Percentiles rank a stretch among this genome's conserved stretches.
These are phyloP conservation scores for Gentiana dahurica DNA, from an alignment of 257 asterid genomes.

Conservation along the genomic window DNA sequence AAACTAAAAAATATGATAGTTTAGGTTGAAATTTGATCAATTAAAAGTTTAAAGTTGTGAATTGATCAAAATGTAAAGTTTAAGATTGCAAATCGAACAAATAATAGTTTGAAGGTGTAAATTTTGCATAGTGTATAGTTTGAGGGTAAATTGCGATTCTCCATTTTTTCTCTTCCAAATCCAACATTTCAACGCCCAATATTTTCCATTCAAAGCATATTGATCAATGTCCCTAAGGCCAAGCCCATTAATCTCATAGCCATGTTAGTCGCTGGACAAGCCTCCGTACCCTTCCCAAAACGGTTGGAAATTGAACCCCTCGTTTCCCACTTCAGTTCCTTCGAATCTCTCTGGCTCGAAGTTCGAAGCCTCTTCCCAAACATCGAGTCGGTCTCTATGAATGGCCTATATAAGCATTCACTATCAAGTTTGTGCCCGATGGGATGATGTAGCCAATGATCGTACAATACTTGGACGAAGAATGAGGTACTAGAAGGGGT, in stretches of 20 bases:
- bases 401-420: conserved; percentile 23
- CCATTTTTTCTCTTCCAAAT: too few relatives aligned
- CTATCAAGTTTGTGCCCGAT: conserved; percentile 13
- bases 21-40: too few relatives aligned
- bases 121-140: too few relatives aligned
- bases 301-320: not conserved
- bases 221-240: not conserved
- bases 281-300: conserved; percentile 4
- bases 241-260: not conserved
- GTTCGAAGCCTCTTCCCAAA: conserved; percentile 12
- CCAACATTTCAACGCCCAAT: too few relatives aligned
- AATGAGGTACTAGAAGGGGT: conserved; percentile 21
- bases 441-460: conserved; percentile 12
- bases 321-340: not conserved
- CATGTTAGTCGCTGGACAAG: not conserved
- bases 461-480: conserved; percentile 14
- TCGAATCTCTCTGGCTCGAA: conserved; percentile 22
- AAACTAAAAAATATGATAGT: too few relatives aligned
- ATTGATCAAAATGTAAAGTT: too few relatives aligned
- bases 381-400: conserved; percentile 16
- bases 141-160: too few relatives aligned
- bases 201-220: too few relatives aligned
- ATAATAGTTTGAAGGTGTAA: too few relatives aligned
- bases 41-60: too few relatives aligned
- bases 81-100: too few relatives aligned